These are phyloP conservation scores for Epichloe brachyelytri DNA, from an alignment of 2,329 filamentous ascomycete species.

Conservation along the genomic window DNA sequence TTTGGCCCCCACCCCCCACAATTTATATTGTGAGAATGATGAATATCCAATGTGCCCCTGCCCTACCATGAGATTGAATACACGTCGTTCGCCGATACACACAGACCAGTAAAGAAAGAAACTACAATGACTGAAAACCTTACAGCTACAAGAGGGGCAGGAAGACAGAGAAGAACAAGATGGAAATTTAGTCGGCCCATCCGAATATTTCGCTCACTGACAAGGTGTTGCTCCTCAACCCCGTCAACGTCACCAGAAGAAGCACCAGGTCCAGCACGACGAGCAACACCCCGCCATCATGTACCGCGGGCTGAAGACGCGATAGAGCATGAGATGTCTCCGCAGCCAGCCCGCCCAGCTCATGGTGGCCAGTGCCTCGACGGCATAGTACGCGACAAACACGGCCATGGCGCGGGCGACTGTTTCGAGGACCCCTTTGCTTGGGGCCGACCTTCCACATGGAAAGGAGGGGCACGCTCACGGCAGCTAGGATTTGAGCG, in stretches of 20 bases:
- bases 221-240: slow-evolving; percentile 61
- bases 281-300: slow-evolving; percentile 67
- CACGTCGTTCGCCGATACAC: too few species aligned
- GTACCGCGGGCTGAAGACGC: slow-evolving; percentile 84
- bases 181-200: slow-evolving; percentile 39
- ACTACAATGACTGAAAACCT: too few species aligned
- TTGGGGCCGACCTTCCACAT: slow-evolving; percentile 84
- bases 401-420: slow-evolving; percentile 59
- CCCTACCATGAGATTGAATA: too few species aligned
- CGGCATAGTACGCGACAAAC: slow-evolving; percentile 71
- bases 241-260: slow-evolving; percentile 57
- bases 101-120: too few species aligned
- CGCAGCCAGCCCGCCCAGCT: slow-evolving; percentile 81
- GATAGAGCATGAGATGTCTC: slow-evolving; percentile 89
- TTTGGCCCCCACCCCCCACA: too few species aligned
- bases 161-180: too few species aligned
- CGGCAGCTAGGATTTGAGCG: slow-evolving; percentile 70
- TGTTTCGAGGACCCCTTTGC: slow-evolving; percentile 53
- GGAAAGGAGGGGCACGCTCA: slow-evolving; percentile 66
- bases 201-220: slow-evolving; percentile 85
- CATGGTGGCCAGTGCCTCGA: slow-evolving; percentile 73
- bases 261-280: slow-evolving; percentile 66
- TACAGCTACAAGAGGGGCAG: neutral
- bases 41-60: too few species aligned
- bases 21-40: too few species aligned